Percentiles rank a stretch among this genome's conserved stretches.
These are phyloP conservation scores for Xylaria cubensis DNA, from an alignment of 495 filamentous ascomycete genomes.

Conservation along the genomic window DNA sequence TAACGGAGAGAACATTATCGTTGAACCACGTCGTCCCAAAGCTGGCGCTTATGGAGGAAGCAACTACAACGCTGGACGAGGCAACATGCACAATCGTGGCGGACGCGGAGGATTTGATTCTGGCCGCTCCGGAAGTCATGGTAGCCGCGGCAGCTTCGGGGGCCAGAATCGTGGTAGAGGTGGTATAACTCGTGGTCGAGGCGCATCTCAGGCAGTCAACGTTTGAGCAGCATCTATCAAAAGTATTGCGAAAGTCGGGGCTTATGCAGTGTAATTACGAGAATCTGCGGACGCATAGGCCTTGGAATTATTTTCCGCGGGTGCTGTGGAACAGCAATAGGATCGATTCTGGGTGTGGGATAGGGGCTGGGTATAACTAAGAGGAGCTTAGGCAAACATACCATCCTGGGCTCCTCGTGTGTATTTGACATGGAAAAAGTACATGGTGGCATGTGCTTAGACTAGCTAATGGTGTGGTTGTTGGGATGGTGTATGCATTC, in stretches of 20 bases:
- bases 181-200: slow-evolving; percentile 54
- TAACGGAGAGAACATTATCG: slow-evolving; percentile 76
- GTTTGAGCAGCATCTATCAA: slow-evolving; percentile 37
- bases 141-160: slow-evolving; percentile 70
- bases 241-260: slow-evolving; percentile 17
- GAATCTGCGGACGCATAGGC: slow-evolving; percentile 4
- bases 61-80: slow-evolving; percentile 67
- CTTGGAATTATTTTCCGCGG: slow-evolving; percentile 51
- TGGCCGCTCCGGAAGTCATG: slow-evolving; percentile 65
- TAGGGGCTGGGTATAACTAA: slow-evolving; percentile 18
- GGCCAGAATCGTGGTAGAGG: slow-evolving; percentile 68
- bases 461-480: slow-evolving; percentile 34
- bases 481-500: slow-evolving; percentile 40
- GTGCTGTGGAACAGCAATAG: slow-evolving; percentile 13
- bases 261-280: slow-evolving; percentile 2
- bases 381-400: slow-evolving; percentile 19
- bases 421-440: slow-evolving; percentile 26
- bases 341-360: slow-evolving; percentile 26
- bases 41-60: slow-evolving; percentile 68
- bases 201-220: slow-evolving; percentile 49
- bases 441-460: slow-evolving; percentile 25
- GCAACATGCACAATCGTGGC: slow-evolving; percentile 59
- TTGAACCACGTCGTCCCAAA: slow-evolving; percentile 88
- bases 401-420: slow-evolving; percentile 15
- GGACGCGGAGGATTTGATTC: slow-evolving; percentile 69